Evolutionary conservation across 192 early-diverging fungal genomes (phyloP), one percentile per base, ranked within the genome.

Genomic region (Paraglomus occultum): DNA sequence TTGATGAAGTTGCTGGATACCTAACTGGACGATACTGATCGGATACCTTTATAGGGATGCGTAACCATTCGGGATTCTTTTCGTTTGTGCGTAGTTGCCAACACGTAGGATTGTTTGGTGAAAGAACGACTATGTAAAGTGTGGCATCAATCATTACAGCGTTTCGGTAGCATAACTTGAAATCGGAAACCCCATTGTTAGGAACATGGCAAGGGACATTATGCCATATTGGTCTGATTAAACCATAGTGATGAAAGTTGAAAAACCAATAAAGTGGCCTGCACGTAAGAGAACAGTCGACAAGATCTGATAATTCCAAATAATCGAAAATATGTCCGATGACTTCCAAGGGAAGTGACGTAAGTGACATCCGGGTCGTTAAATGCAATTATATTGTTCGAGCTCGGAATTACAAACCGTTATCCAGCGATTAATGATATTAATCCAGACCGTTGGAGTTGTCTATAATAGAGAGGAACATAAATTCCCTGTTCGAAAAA

Each of bases 61-160:
- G 9, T 17, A 23, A 4, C 59, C 59, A 62, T 44, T 42, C n/a
- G 43, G 43, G 42, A 0, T 18, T 17, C 31, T 51, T 66, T n/a
- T 20, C 15, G 2, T 23, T 42, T 38, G 44, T 6, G 39, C 51
- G 48, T 5, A 66, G 14, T 0, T 51, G 8, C 49, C 64, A 66
- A 66, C 49, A 52, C 9, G 22, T 42, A 2, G 64, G 49, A 9
- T 4, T 20, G 0, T 39, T 6, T 8, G 14, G n/a, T 18, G 20
- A 6, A 40, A 66, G 22, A n/a, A 51, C 14, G 0, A 51, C 48
- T 40, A 66, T 12, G 42, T 66, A 66, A 38, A 66, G 42, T 7
- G n/a, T 51, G 7, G 20, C 38, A 39, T 66, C 49, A 18, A 43
- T 39, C 8, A n/a, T 18, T 2, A 66, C 64, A 9, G 48, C 64